A percentile compares a stretch with the other conserved stretches of the same genome.
phyloP scores from a whole-genome alignment of 169 alveolate genomes.

The Cryptosporidium canis region DNA sequence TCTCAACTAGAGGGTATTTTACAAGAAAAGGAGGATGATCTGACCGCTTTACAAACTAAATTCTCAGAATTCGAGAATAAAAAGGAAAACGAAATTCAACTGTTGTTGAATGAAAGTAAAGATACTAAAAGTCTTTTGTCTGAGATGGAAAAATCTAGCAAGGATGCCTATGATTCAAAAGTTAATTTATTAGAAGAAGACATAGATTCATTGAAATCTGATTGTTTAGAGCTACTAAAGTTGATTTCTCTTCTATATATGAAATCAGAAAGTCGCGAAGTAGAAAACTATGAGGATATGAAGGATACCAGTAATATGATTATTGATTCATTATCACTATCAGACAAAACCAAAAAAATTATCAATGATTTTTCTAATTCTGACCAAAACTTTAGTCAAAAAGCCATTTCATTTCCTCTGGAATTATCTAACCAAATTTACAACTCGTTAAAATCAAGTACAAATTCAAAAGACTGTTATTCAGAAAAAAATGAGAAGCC shows the following conservation, averaged over 20 bases:
- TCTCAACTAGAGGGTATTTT: conserved; percentile 42
- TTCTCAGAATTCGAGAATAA: conserved; percentile 3
- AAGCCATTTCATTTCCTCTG: not conserved
- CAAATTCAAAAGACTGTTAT: not conserved
- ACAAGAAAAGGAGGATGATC: conserved; percentile 21
- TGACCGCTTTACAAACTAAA: not conserved
- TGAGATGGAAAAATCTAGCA: conserved; percentile 6
- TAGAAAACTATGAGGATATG: not conserved
- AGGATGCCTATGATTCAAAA: not conserved
- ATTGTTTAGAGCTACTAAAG: conserved; percentile 10
- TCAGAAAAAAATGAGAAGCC: not conserved
- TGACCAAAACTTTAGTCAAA: not conserved
- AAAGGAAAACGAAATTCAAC: not conserved
- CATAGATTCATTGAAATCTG: conserved; percentile 1
- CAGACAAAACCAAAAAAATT: not conserved
- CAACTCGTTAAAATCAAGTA: not conserved
- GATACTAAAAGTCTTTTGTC: not conserved
- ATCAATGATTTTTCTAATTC: not conserved
- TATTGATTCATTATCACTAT: conserved; percentile 1
- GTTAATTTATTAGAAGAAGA: not conserved
- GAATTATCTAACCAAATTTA: not conserved
- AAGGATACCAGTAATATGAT: not conserved
- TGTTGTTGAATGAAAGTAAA: not conserved
- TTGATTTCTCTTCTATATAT: not conserved
- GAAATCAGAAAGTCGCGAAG: not conserved